Conservation (phyloP, 306 rosid species). For the Begonia peltatifolia region DNA sequence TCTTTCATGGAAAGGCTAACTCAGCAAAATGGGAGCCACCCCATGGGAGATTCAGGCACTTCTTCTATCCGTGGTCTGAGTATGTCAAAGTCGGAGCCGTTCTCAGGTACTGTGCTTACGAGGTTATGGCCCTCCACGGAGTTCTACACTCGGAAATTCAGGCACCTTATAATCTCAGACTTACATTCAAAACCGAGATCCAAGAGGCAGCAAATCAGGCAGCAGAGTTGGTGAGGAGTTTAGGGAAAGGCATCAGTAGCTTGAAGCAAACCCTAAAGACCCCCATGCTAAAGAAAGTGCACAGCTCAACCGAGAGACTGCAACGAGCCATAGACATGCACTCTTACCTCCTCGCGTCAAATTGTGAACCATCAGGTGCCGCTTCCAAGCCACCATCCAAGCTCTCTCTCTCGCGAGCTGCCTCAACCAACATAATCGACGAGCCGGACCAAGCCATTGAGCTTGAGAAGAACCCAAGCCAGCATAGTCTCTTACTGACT, state of each 20-base stretch:
- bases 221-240: conserved; percentile 38
- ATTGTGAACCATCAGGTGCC: conserved; percentile 13
- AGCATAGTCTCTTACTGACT: conserved; percentile 8
- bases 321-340: conserved; percentile 44
- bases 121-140: conserved; percentile 73
- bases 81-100: conserved; percentile 59
- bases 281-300: conserved; percentile 28
- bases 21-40: conserved; percentile 89
- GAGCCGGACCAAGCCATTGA: conserved; percentile 11
- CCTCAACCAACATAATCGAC: conserved; percentile 9
- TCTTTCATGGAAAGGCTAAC: conserved; percentile 23
- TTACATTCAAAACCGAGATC: conserved; percentile 38
- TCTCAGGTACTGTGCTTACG: conserved; percentile 48
- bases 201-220: conserved; percentile 41
- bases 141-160: conserved; percentile 67
- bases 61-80: conserved; percentile 60
- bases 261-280: conserved; percentile 27
- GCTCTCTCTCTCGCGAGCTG: conserved; percentile 14
- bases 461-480: conserved; percentile 12
- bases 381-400: conserved; percentile 20
- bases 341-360: conserved; percentile 36
- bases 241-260: conserved; percentile 42
- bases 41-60: conserved; percentile 56
- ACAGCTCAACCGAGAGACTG: conserved; percentile 35
- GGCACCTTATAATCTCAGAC: conserved; percentile 56